Percentiles rank a stretch among this genome's conserved stretches.
phyloP scores from a whole-genome alignment of 495 filamentous ascomycete genomes.

The Talaromyces ruber region DNA sequence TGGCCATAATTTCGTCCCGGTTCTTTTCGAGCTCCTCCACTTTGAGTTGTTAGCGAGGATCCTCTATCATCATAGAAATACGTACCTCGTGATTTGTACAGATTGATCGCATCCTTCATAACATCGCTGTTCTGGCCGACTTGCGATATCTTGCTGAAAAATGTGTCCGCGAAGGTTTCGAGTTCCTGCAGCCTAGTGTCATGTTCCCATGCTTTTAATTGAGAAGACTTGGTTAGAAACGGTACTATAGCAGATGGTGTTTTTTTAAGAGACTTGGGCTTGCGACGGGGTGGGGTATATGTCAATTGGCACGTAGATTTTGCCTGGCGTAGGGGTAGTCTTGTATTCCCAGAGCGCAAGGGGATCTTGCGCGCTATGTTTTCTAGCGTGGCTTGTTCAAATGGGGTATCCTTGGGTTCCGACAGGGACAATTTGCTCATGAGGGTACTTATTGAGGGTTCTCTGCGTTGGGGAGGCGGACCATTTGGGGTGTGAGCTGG shows the following conservation, averaged over 20 bases:
- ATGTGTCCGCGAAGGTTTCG: conserved; percentile 48
- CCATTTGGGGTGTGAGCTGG: neutral
- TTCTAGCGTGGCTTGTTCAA: conserved; percentile 2
- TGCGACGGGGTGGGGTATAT: conserved; percentile 17
- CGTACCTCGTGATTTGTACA: conserved; percentile 69
- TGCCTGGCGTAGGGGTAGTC: conserved; percentile 8
- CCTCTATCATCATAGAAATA: conserved; percentile 2
- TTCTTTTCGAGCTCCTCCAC: conserved; percentile 59
- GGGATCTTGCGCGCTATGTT: conserved; percentile 11
- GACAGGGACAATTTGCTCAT: conserved; percentile 9
- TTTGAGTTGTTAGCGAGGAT: conserved; percentile 24
- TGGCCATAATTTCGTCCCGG: conserved; percentile 45
- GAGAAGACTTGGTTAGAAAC: conserved; percentile 68
- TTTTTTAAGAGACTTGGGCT: conserved; percentile 24
- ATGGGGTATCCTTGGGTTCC: conserved; percentile 10
- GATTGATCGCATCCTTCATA: conserved; percentile 57
- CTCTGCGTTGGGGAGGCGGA: neutral
- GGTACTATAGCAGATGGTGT: conserved; percentile 23
- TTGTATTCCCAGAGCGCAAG: conserved; percentile 29
- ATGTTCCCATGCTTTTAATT: conserved; percentile 58
- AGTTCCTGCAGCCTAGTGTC: conserved; percentile 57
- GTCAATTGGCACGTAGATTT: conserved; percentile 13
- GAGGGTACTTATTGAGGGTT: neutral
- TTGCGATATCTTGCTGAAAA: conserved; percentile 54
- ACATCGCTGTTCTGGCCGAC: conserved; percentile 51